A percentile compares a stretch with the other conserved stretches of the same genome.
Evolutionary conservation across 2,329 filamentous ascomycete species (phyloP).

Genomic region (Aspergillus ustus): DNA sequence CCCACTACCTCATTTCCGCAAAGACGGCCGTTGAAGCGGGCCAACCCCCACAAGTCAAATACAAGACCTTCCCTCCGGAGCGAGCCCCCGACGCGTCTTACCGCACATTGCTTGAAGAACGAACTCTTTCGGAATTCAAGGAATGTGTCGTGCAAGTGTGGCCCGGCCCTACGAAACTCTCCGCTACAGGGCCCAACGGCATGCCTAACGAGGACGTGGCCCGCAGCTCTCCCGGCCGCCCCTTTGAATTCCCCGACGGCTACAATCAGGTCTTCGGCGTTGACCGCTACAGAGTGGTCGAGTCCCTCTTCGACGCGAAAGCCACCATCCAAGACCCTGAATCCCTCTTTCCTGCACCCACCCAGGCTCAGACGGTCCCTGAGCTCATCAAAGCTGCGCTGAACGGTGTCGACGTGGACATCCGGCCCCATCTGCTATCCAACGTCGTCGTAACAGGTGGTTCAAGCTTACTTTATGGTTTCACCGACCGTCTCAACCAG

Average conservation of each 20-base stretch:
- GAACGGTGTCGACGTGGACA: slow-evolving; percentile 82
- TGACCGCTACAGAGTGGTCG: slow-evolving; percentile 82
- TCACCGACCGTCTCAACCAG: slow-evolving; percentile 85
- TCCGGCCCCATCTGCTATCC: slow-evolving; percentile 78
- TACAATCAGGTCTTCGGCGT: slow-evolving; percentile 93
- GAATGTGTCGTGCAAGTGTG: slow-evolving; percentile 95
- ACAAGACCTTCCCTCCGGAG: slow-evolving; percentile 69
- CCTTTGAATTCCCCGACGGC: slow-evolving; percentile 97
- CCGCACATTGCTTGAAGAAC: slow-evolving; percentile 84
- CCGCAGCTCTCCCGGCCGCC: slow-evolving; percentile 73
- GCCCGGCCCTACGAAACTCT: slow-evolving; percentile 75
- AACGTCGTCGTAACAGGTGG: slow-evolving; percentile 95
- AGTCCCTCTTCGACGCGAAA: slow-evolving; percentile 88
- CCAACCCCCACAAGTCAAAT: slow-evolving; percentile 74
- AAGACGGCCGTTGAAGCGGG: slow-evolving; percentile 90
- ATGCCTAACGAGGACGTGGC: slow-evolving; percentile 74
- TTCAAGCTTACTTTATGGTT: slow-evolving; percentile 83
- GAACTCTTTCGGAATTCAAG: slow-evolving; percentile 93
- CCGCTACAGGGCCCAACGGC: slow-evolving; percentile 55
- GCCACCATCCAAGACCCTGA: slow-evolving; percentile 65
- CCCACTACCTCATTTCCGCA: slow-evolving; percentile 84
- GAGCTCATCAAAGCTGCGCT: slow-evolving; percentile 79
- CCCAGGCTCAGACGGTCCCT: slow-evolving; percentile 79
- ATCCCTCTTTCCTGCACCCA: slow-evolving; percentile 55
- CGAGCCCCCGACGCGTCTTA: slow-evolving; percentile 69